Evolutionary conservation across 2,329 filamentous ascomycete species (phyloP).

Genomic region (Coniochaeta sp.): DNA sequence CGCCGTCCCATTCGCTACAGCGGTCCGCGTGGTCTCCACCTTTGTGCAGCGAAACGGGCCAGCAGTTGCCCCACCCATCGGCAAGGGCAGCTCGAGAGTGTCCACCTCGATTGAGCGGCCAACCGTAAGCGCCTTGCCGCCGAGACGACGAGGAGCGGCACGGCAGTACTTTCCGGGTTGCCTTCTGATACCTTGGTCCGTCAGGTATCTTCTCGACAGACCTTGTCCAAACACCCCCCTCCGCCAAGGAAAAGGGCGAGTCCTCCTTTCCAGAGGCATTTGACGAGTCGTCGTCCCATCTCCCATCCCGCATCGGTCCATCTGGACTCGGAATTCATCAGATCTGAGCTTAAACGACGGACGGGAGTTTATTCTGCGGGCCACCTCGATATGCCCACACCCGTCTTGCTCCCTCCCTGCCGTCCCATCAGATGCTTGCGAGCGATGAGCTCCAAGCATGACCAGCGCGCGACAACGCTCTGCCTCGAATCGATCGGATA

Average conservation of each 20-base stretch:
- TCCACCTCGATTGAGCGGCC: background rate
- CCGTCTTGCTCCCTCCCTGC: background rate
- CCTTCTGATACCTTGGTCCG: background rate
- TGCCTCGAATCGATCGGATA: slow-evolving; percentile 11
- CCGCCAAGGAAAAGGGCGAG: background rate
- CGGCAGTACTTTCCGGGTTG: background rate
- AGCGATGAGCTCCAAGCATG: background rate
- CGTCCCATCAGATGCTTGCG: background rate
- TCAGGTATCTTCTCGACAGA: background rate
- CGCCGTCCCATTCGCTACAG: background rate
- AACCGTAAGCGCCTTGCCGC: slow-evolving; percentile 1
- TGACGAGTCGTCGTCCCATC: background rate
- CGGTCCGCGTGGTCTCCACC: background rate
- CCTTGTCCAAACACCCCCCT: background rate
- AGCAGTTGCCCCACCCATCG: background rate
- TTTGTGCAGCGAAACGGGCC: background rate
- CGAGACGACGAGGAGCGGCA: background rate
- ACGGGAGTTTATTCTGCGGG: background rate
- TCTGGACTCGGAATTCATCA: background rate
- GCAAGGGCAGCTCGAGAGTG: background rate
- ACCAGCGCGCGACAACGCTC: slow-evolving; percentile 9
- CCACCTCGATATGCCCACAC: background rate
- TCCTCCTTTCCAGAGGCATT: background rate
- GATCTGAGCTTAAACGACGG: background rate
- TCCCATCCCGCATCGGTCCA: background rate